A percentile compares a stretch with the other conserved stretches of the same genome.
Conservation (phyloP, 2,329 filamentous ascomycete species). For the Penicillium sp. region DNA sequence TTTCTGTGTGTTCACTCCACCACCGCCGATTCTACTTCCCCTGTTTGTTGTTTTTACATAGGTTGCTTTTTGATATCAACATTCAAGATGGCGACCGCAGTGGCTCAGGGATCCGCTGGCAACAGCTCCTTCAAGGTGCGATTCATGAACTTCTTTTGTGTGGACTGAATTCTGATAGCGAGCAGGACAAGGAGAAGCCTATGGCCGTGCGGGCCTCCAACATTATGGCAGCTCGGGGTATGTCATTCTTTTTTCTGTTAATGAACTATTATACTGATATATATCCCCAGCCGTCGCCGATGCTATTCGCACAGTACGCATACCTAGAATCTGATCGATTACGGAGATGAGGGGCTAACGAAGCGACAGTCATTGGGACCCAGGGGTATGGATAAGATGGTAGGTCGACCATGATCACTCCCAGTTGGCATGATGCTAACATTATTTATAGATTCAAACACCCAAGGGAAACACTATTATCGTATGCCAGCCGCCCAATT, state of each 20-base stretch:
- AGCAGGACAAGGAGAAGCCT: slow-evolving; percentile 90
- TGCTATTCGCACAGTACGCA: slow-evolving; percentile 79
- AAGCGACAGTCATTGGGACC: slow-evolving; percentile 73
- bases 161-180: slow-evolving; percentile 41
- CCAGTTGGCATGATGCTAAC: slow-evolving; percentile 22
- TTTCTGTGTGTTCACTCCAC: slow-evolving; percentile 33
- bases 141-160: slow-evolving; percentile 25
- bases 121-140: slow-evolving; percentile 68
- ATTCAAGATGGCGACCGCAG: slow-evolving; percentile 52
- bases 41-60: slow-evolving; percentile 21
- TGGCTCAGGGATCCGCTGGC: slow-evolving; percentile 50
- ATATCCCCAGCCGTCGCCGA: slow-evolving; percentile 77
- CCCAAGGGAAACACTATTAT: slow-evolving; percentile 97
- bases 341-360: slow-evolving; percentile 41
- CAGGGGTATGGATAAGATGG: slow-evolving; percentile 98
- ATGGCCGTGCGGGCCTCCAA: slow-evolving; percentile 94
- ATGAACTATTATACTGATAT: slow-evolving; percentile 26
- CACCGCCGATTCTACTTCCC: slow-evolving; percentile 22
- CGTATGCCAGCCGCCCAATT: slow-evolving; percentile 39
- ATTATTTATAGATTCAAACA: slow-evolving; percentile 69
- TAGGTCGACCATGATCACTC: slow-evolving; percentile 27
- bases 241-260: slow-evolving; percentile 19
- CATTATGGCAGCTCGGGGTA: slow-evolving; percentile 95
- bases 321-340: slow-evolving; percentile 10
- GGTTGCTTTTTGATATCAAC: slow-evolving; percentile 28